Percentiles rank a stretch among this genome's conserved stretches.
phyloP scores from a whole-genome alignment of 176 grass and related monocot genomes.

The Ananas comosus region DNA sequence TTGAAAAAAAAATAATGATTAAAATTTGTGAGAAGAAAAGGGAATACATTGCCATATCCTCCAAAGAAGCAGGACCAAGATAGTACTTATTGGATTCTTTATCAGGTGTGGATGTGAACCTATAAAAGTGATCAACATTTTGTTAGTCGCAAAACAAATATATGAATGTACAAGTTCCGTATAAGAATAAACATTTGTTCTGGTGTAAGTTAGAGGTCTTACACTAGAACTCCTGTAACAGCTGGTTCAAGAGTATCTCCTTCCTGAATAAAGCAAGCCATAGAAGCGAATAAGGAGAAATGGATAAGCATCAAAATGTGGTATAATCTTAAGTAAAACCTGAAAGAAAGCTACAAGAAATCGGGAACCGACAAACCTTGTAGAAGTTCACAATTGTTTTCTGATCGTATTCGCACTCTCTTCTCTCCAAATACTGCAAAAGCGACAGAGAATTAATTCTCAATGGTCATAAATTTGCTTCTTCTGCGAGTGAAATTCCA shows the following conservation, averaged over 20 bases:
- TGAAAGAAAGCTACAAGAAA: neutral
- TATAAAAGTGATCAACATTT: neutral
- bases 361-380: constrained; percentile 14
- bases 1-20: neutral
- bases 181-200: neutral
- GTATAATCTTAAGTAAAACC: neutral
- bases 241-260: constrained; percentile 18
- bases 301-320: neutral
- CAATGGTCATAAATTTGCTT: neutral
- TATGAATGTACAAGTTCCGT: neutral
- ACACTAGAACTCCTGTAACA: constrained; percentile 35
- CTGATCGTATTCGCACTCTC: constrained; percentile 43
- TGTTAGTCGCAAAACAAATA: neutral
- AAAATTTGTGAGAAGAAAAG: neutral
- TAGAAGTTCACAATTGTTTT: constrained; percentile 26
- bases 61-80: constrained; percentile 36
- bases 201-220: neutral
- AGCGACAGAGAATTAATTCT: neutral
- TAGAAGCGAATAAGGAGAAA: neutral
- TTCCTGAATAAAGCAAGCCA: constrained; percentile 19
- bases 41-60: constrained; percentile 31
- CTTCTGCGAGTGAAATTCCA: neutral
- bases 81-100: constrained; percentile 37
- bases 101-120: constrained; percentile 33
- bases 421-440: constrained; percentile 41